Conservation (phyloP, 352 stramenopile species). For the Pythium folliculosum region DNA sequence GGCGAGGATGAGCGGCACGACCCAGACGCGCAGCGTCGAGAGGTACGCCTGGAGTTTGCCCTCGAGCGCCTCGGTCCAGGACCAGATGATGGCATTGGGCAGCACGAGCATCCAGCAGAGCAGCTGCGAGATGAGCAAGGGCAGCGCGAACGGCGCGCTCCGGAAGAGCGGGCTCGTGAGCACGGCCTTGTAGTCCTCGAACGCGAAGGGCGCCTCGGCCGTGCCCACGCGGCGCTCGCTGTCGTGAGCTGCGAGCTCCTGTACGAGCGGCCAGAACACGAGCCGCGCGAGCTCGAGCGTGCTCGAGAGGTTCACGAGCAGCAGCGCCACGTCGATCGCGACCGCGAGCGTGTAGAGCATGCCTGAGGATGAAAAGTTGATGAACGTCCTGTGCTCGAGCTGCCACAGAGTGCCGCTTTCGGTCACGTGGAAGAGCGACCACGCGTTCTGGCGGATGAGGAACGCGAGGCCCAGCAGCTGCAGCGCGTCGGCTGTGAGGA, state of each 20-base stretch:
- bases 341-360: conserved; percentile 53
- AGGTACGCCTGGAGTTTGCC: conserved; percentile 33
- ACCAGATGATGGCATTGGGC: conserved; percentile 50
- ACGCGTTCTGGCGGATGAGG: conserved; percentile 47
- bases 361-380: conserved; percentile 60
- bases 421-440: conserved; percentile 27
- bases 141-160: conserved; percentile 35
- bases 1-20: conserved; percentile 42
- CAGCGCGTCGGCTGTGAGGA: conserved; percentile 48
- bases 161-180: conserved; percentile 59
- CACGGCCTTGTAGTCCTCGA: conserved; percentile 39
- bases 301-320: conserved; percentile 34
- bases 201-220: conserved; percentile 5
- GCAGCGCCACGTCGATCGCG: conserved; percentile 39
- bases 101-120: conserved; percentile 58
- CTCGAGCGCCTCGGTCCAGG: conserved; percentile 30
- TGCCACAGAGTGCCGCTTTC: conserved; percentile 24
- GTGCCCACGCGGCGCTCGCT: conserved; percentile 9
- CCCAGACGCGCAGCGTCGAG: conserved; percentile 46
- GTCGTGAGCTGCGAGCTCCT: conserved; percentile 14
- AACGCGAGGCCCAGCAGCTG: conserved; percentile 57
- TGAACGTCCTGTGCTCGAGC: conserved; percentile 28
- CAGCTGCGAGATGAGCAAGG: conserved; percentile 43
- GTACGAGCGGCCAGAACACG: conserved; percentile 34
- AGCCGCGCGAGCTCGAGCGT: conserved; percentile 37